Base-by-base conservation (phyloP, 1,284 basidiomycete genomes). In the Fomitopsis schrenkii region DNA sequence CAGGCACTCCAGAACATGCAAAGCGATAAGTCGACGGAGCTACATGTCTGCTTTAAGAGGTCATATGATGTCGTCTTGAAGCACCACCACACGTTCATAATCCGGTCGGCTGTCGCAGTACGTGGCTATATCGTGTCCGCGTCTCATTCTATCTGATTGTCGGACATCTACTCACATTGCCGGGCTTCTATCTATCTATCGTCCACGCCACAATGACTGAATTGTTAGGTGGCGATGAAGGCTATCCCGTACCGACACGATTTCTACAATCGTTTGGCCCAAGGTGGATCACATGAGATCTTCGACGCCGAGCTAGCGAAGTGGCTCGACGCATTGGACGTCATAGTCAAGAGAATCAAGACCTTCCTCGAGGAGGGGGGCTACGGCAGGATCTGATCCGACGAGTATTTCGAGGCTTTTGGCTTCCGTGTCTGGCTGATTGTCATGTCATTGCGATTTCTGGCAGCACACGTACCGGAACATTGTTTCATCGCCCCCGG, bases 211-310 rank as follows among this genome's bases (percentile, higher is more conserved):
- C 59, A 30, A 10, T 44, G 45, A 53, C 59, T 56, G 40, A 54
- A 41, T 44, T 48, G 28, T n/a, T 61, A 97, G 93, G 84, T 98
- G 60, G 97, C 96, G 8, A 95, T 99, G 77, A 92, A 92, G 69
- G 93, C 96, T 0, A 96, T 93, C 64, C 97, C 97, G 1, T 87
- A 89, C 71, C 90, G 97, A 53, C 80, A 81, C 38, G 91, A 93
- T 64, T 98, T 99, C 73, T 95, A 94, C 76, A 77, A 79, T 53
- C 90, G 93, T 66, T 84, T 99, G 56, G 83, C 87, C 26, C 93
- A 98, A 77, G 90, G 96, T 38, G 94, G 88, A 22, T 82, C 87
- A 19, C 77, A 84, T 26, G 88, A 90, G 58, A 88, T 87, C 68
- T 88, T 98, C 54, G 82, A 91, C 57, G 73, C 69, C 9, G 92